These are phyloP conservation scores for Candida nitratophila DNA, from an alignment of 805 yeast species.

Conservation along the genomic window DNA sequence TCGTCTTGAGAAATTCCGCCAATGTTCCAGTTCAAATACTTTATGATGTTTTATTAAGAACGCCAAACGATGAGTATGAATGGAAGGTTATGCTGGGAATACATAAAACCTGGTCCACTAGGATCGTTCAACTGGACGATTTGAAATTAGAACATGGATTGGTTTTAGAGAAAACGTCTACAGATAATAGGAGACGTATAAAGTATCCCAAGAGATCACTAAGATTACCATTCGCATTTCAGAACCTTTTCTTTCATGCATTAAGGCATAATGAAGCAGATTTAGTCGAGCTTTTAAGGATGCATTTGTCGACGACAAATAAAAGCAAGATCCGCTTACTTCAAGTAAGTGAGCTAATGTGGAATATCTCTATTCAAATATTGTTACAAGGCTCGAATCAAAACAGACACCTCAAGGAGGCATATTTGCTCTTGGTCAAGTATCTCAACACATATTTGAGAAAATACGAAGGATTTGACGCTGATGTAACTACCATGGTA, in stretches of 20 bases:
- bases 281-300: conserved; percentile 14
- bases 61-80: conserved; percentile 18
- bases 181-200: conserved; percentile 4
- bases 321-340: neutral
- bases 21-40: conserved; percentile 19
- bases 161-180: conserved; percentile 3
- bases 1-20: conserved; percentile 8
- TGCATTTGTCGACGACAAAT: conserved; percentile 3
- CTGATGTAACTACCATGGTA: conserved; percentile 21
- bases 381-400: neutral
- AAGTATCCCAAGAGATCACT: conserved; percentile 1
- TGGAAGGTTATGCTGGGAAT: conserved; percentile 17
- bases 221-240: conserved; percentile 20
- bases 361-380: conserved; percentile 23
- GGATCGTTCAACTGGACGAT: conserved; percentile 19
- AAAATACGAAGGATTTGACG: conserved; percentile 8
- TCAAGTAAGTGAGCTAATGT: conserved; percentile 19
- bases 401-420: conserved; percentile 7
- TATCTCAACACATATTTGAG: conserved; percentile 14
- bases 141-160: conserved; percentile 18
- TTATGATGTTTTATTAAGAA: conserved; percentile 22
- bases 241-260: conserved; percentile 18
- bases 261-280: conserved; percentile 13
- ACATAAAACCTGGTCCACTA: conserved; percentile 12
- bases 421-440: conserved; percentile 20